Evolutionary conservation across 257 asterid genomes (phyloP), one percentile per base, ranked within the genome.

Genomic region (Eustoma russellianum): DNA sequence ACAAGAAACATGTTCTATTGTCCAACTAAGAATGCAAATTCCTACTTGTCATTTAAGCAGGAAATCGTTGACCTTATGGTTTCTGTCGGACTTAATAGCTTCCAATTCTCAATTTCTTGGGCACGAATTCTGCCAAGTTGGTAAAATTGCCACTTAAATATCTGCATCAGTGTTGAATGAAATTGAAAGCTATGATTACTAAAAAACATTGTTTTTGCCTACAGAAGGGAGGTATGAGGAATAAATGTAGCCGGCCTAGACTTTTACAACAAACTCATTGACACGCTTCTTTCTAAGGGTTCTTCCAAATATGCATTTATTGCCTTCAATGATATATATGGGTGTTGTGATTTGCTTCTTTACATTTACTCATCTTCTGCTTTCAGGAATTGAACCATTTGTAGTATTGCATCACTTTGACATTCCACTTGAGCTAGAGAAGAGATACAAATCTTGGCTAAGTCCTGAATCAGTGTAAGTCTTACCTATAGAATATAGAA

Each of bases 21-120:
- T 24, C 30, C 2, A 24, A 24, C 1, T 0, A 24, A 24, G 30
- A 24, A 0, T 2, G 30, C 30, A 24, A 24, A 24, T 24, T 24
- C 30, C 30, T 24, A 4, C 30, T 24, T 24, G 2, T 24, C 30
- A 1, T 24, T 24, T 3, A 14, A 60, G 47, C 66, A 83, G 94
- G 82, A 78, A 57, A 76, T 80, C 41, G 63, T 76, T 35, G 76
- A 70, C 52, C 83, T 83, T 51, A 80, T 78, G 94, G 80, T 74
- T 67, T 58, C 70, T 50, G 61, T 80, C 40, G 86, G 86, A 33
- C 76, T 74, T 38, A 62, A 80, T 71, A 76, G 94, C 77, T 83
- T 34, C 52, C 79, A 87, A 46, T 76, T 83, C 54, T 83, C 94
- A 11, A 80, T 83, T 53, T 71, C 86, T 59, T 83, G 94, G 94